Evolutionary conservation across 2,329 filamentous ascomycete genomes (phyloP).

Genomic region (Pseudogymnoascus sp.): DNA sequence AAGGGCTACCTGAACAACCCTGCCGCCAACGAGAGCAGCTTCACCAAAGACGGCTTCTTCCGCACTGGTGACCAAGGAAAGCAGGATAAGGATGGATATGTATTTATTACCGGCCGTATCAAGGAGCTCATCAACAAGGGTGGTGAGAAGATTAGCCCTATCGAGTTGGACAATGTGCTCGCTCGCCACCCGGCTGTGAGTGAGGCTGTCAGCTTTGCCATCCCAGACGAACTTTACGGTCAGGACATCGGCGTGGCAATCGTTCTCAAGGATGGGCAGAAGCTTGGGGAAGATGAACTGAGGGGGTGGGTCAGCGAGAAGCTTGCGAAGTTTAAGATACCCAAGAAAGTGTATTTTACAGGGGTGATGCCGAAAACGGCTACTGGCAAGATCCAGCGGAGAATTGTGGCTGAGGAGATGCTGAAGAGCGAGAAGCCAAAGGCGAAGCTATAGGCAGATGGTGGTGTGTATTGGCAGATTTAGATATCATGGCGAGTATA

Average conservation of each 20-base stretch:
- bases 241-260: conserved; percentile 74
- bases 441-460: conserved; percentile 31
- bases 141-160: conserved; percentile 82
- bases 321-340: conserved; percentile 76
- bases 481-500: neutral
- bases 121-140: conserved; percentile 91
- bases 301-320: conserved; percentile 60
- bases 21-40: conserved; percentile 64
- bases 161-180: conserved; percentile 78
- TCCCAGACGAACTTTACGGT: conserved; percentile 74
- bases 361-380: conserved; percentile 83
- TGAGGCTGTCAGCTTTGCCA: conserved; percentile 76
- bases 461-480: neutral
- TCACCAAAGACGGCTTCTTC: conserved; percentile 72
- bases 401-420: conserved; percentile 82
- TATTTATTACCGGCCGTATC: conserved; percentile 83
- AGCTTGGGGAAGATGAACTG: conserved; percentile 50
- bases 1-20: conserved; percentile 79
- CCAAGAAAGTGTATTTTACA: conserved; percentile 78
- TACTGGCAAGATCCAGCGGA: conserved; percentile 81
- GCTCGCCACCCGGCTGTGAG: conserved; percentile 63
- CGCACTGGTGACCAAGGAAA: conserved; percentile 81
- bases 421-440: conserved; percentile 55
- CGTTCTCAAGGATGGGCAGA: conserved; percentile 59
- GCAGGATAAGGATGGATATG: conserved; percentile 69